Base-by-base conservation (phyloP, 2,329 filamentous ascomycete genomes). In the Xylaria sp. region DNA sequence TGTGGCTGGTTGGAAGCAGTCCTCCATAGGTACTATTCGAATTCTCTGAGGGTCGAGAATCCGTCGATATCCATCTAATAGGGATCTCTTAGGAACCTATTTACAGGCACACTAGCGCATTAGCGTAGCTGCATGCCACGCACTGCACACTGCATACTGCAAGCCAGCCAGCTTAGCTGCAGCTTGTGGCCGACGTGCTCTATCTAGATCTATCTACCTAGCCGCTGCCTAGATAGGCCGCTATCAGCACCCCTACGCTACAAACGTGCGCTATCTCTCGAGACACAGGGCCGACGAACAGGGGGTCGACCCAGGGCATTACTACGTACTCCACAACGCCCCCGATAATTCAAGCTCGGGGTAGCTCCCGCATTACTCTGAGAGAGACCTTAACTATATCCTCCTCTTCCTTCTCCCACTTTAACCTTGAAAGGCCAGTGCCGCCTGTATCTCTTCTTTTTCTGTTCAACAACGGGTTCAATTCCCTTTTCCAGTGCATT, bases 341-440 rank as follows among this genome's bases (percentile, higher is more conserved):
- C 18, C 53, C 21, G 50, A 44, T 57, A 63, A 60, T 57, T 44
- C 50, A 60, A 67, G 37, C 54, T 48, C 29, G 58, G 53, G 62
- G 60, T 37, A 62, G 55, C 51, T 62, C 6, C 29, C 21, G 32
- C 32, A 35, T 35, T 35, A 54, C 51, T 29, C 40, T 35, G 35
- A 4, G 8, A n/a, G 9, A 53, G 13, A 32, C 27, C 5, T 53
- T 18, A 16, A 51, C 25, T 16, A 13, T 27, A 12, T 27, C 25
- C 23, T 21, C 48, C 10, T 51, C 23, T 9, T 13, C 18, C 35
- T 25, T 21, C 29, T 55, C n/a, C 12, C 27, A 60, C 37, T 44
- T 35, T 42, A 58, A 40, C 50, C 32, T 63, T 18, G 42, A 60
- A 48, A 48, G 58, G 53, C 60, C 68, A 63, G 66, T 65, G 65